Base-by-base conservation (phyloP, 2,329 filamentous ascomycete species). In the Cryphonectria nitschkei region DNA sequence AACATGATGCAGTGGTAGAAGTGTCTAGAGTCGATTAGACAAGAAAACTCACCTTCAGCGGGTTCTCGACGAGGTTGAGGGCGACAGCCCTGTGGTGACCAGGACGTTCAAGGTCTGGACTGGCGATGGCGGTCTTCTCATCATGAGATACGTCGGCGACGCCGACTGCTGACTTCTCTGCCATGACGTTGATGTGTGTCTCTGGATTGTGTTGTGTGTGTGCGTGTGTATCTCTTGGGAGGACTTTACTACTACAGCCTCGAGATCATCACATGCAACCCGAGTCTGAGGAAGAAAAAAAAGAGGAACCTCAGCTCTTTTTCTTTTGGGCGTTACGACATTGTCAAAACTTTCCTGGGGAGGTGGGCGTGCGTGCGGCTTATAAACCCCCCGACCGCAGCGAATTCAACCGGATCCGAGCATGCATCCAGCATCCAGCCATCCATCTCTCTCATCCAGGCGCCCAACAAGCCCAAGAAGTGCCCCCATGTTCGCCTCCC, bases 11-110 rank as follows among this genome's bases (percentile, higher is more conserved):
- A 39, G 37, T 43, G 41, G 41, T 5, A 43, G 16, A n/a, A 50
- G 46, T 50, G 19, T n/a, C 46, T n/a, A n/a, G 19, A 19, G 22
- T 8, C 6, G 37, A 46, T 5, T 26, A 11, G 22, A 43, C 34
- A n/a, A 39, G 34, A 19, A 79, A 9, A 82, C 77, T 67, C 52
- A 79, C 78, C 75, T 75, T 76, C 50, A 80, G 74, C 8, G 79
- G 79, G 52, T 80, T 80, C 65, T 79, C 71, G 43, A 80, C 75
- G 41, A 80, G 75, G 74, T 80, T 80, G 67, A 77, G 68, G 19
- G 78, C 78, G 29, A 72, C 71, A 4, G 79, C 76, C 62, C 74
- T 65, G 56, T 75, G 76, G 8, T 73, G 75, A 6, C 73, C 71
- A 29, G 63, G 54, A 14, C 26, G n/a, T 64, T 74, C 72, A 26